Evolutionary conservation across 305 asterid genomes (phyloP), one percentile per base, ranked within the genome.

Genomic region (Solanum hybrid): DNA sequence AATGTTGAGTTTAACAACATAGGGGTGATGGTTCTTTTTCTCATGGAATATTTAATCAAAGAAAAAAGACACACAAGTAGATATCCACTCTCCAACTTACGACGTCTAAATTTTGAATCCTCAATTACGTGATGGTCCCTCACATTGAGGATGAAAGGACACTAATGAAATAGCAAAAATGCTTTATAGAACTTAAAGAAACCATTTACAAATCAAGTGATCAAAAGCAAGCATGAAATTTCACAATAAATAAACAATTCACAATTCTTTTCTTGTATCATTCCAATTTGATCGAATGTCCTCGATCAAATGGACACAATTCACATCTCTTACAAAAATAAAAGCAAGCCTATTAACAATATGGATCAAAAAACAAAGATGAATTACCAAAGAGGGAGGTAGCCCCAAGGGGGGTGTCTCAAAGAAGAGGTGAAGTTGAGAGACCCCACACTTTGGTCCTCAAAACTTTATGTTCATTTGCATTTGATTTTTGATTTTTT

Each of bases 371-470:
- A 84, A 5, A 10, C 34, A 74, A 37, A 87, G 85, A 24, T 81
- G 89, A 75, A 40, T 88, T 88, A 88, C 90, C 90, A 51, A 64
- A 34, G 85, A 57, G 33, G 69, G 73, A 46, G 2, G 86, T 64
- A 80, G 28, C 39, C 26, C 73, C 14, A 83, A 83, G 29, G n/a
- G 13, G 83, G 83, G 84, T 76, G 85, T 51, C 89, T 88, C 73
- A 28, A 22, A 6, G 42, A 76, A 78, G 46, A 76, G 86, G 86
- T 39, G 86, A 88, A 37, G 75, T 51, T 46, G 86, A 46, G 82
- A 87, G 90, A 78, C 86, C 90, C 90, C 86, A 24, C 46, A n/a
- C 78, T 76, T 29, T 88, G 82, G 73, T 76, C 26, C 42, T 76
- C 86, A 76, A 51, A 11, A 28, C 29, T 88, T 13, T 64, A 88